A percentile compares a stretch with the other conserved stretches of the same genome.
Evolutionary conservation across 2,329 filamentous ascomycete species (phyloP).

Genomic region (Diaporthe capsici): DNA sequence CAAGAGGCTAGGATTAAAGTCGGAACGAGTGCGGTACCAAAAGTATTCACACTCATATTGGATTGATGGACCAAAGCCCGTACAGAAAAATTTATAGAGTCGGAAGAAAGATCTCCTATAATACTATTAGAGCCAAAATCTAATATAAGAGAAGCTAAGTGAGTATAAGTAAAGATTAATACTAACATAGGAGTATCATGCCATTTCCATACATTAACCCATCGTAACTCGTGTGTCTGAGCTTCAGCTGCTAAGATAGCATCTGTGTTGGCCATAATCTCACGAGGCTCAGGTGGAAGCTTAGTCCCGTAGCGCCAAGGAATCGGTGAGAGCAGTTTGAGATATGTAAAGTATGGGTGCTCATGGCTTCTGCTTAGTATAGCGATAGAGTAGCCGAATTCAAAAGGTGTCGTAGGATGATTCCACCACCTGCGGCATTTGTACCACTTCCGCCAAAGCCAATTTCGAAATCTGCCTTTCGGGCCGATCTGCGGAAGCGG

Average conservation of each 20-base stretch:
- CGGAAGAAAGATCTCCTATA: not conserved
- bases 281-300: not conserved
- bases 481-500: not conserved
- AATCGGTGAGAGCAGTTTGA: slow-evolving; percentile 4
- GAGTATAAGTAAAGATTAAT: not conserved
- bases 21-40: slow-evolving; percentile 4
- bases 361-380: slow-evolving; percentile 1
- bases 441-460: slow-evolving; percentile 10
- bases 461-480: not conserved
- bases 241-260: not conserved
- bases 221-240: not conserved
- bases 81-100: slow-evolving; percentile 7
- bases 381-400: not conserved
- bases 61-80: not conserved
- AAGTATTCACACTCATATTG: slow-evolving; percentile 6
- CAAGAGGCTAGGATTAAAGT: not conserved
- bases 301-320: not conserved
- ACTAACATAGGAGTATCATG: slow-evolving; percentile 18
- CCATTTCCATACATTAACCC: slow-evolving; percentile 8
- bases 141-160: not conserved
- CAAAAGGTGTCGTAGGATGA: not conserved
- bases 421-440: slow-evolving; percentile 7
- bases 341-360: slow-evolving; percentile 9
- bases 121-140: not conserved
- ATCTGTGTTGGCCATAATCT: not conserved